Conservation (phyloP, 2,329 filamentous ascomycete genomes). For the Fusarium oxysporum region DNA sequence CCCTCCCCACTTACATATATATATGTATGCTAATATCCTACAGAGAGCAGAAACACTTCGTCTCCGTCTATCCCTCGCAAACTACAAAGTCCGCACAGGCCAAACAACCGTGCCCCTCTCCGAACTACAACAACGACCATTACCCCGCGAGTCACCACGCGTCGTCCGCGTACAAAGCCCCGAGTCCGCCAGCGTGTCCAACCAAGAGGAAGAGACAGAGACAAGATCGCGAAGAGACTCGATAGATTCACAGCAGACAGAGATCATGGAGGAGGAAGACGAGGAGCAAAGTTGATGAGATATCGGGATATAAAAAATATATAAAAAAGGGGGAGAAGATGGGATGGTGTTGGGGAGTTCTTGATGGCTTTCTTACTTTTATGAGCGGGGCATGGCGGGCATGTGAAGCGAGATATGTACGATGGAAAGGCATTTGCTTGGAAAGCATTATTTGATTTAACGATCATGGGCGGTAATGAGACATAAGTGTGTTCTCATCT, state of each 20-base stretch:
- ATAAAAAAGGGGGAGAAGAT: too few species aligned
- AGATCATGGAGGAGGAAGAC: conserved; percentile 20
- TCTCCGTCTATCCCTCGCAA: conserved; percentile 76
- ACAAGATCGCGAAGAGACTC: conserved; percentile 26
- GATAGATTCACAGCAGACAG: conserved; percentile 31
- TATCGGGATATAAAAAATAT: background rate
- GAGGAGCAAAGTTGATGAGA: conserved; percentile 6
- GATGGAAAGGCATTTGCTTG: conserved; percentile 1
- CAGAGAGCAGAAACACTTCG: conserved; percentile 74
- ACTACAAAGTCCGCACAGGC: conserved; percentile 80
- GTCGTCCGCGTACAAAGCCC: conserved; percentile 45
- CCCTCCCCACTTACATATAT: background rate
- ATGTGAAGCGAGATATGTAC: conserved; percentile 14
- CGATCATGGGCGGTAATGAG: conserved; percentile 19
- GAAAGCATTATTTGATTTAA: conserved; percentile 13
- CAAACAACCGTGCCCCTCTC: conserved; percentile 75
- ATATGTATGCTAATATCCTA: conserved; percentile 4
- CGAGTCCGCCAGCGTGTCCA: conserved; percentile 1
- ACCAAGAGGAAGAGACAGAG: conserved; percentile 3
- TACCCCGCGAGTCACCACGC: conserved; percentile 39
- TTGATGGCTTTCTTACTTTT: conserved; percentile 14
- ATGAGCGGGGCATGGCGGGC: conserved; percentile 7
- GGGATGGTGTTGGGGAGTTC: conserved; percentile 26
- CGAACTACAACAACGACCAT: conserved; percentile 60
- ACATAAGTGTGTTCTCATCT: conserved; percentile 18